Conservation (phyloP, 2,329 filamentous ascomycete species). For the Waltergamsia citrina region DNA sequence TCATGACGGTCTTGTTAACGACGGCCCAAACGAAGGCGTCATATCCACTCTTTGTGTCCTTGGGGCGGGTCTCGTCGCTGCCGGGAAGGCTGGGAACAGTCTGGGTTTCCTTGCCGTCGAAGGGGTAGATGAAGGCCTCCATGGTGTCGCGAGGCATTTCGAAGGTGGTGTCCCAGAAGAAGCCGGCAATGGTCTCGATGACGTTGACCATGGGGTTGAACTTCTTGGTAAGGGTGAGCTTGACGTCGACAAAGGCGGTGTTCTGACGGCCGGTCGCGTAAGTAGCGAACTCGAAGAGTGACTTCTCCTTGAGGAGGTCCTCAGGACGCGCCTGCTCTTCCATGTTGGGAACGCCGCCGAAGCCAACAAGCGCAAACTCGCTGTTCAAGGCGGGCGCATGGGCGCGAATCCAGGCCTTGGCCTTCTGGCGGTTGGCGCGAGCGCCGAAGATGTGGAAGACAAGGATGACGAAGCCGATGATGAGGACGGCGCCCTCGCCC, state of each 20-base stretch:
- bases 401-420: constrained; percentile 69
- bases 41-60: constrained; percentile 58
- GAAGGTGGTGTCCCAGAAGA: constrained; percentile 73
- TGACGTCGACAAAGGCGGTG: constrained; percentile 80
- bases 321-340: constrained; percentile 29
- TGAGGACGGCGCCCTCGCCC: constrained; percentile 74
- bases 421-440: constrained; percentile 68
- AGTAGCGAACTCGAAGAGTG: constrained; percentile 73
- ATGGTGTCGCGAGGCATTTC: constrained; percentile 59
- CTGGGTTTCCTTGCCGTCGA: constrained; percentile 82
- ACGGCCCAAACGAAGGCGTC: constrained; percentile 93
- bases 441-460: constrained; percentile 75
- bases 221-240: constrained; percentile 71
- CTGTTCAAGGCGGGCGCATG: constrained; percentile 62
- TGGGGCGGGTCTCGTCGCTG: constrained; percentile 40
- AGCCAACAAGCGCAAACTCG: constrained; percentile 86
- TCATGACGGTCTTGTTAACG: constrained; percentile 93
- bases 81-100: constrained; percentile 60
- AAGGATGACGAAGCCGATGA: constrained; percentile 65
- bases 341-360: constrained; percentile 46
- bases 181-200: constrained; percentile 58
- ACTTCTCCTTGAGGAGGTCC: constrained; percentile 69
- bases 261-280: constrained; percentile 93
- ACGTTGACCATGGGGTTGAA: constrained; percentile 64
- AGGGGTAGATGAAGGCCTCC: constrained; percentile 74